Evolutionary conservation across 169 alveolate species (phyloP).

Genomic region (Eimeria necatrix): DNA sequence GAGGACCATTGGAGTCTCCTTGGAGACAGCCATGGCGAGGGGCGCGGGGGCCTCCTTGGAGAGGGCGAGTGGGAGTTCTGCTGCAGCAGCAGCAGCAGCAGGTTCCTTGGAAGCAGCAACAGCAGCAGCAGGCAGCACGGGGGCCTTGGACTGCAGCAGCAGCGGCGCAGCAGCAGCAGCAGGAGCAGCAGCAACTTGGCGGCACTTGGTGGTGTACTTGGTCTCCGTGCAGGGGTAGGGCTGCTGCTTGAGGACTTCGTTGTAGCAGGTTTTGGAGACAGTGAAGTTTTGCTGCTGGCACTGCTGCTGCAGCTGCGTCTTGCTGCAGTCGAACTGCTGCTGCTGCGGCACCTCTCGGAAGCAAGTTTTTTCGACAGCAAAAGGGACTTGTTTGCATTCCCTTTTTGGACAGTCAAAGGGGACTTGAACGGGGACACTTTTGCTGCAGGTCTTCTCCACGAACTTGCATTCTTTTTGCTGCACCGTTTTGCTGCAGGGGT

Average conservation of each 20-base stretch:
- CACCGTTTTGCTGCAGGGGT: constrained; percentile 73
- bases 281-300: constrained; percentile 52
- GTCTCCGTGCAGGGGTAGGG: constrained; percentile 76
- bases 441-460: constrained; percentile 58
- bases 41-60: constrained; percentile 30
- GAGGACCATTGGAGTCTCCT: neutral
- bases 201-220: constrained; percentile 51
- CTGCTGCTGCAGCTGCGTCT: constrained; percentile 53
- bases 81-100: neutral
- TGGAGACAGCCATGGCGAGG: neutral
- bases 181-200: neutral
- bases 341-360: constrained; percentile 52
- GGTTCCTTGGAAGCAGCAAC: neutral
- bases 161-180: neutral
- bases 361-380: constrained; percentile 74
- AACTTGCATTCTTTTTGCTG: constrained; percentile 62
- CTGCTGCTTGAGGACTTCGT: constrained; percentile 73
- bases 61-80: neutral
- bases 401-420: constrained; percentile 66
- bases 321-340: constrained; percentile 56
- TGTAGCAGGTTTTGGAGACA: constrained; percentile 73
- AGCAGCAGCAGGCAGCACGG: neutral
- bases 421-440: constrained; percentile 63
- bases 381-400: constrained; percentile 63
- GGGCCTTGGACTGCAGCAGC: neutral